phyloP scores from a whole-genome alignment of 495 filamentous ascomycete species.

The Trichoderma gamsii region DNA sequence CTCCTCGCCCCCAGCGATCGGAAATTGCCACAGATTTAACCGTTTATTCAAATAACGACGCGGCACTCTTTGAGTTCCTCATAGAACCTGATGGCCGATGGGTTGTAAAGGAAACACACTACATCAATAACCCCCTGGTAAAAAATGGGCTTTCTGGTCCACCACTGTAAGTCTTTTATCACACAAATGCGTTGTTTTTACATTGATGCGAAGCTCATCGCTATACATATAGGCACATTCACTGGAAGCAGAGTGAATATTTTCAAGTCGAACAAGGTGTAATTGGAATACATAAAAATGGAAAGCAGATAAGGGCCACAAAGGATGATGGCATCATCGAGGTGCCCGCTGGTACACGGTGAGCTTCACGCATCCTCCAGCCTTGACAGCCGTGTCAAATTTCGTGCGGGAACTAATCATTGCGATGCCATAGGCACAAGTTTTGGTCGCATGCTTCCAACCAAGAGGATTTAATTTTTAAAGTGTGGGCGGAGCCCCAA shows the following conservation, averaged over 20 bases:
- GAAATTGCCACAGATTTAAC: not conserved
- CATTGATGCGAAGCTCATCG: not conserved
- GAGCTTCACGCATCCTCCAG: not conserved
- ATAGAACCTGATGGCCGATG: constrained; percentile 5
- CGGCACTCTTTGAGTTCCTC: constrained; percentile 16
- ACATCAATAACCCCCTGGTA: constrained; percentile 11
- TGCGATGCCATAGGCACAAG: constrained; percentile 2
- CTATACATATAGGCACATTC: constrained; percentile 18
- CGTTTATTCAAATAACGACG: constrained; percentile 5
- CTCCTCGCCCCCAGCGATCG: constrained; percentile 16
- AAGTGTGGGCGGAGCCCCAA: constrained; percentile 16
- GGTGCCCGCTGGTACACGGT: constrained; percentile 18
- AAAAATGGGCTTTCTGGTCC: constrained; percentile 15
- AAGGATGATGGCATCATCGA: constrained; percentile 18
- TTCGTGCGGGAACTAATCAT: not conserved
- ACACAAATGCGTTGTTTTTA: not conserved
- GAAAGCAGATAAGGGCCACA: constrained; percentile 7
- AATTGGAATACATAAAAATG: constrained; percentile 15
- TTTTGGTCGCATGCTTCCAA: constrained; percentile 18
- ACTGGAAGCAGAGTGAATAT: constrained; percentile 16
- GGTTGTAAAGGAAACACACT: constrained; percentile 16
- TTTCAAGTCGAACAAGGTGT: constrained; percentile 29
- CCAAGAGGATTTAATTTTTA: constrained; percentile 18
- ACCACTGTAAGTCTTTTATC: not conserved
- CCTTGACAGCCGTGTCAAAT: not conserved